Percentiles rank a stretch among this genome's conserved stretches.
Conservation (phyloP, 1,284 basidiomycete genomes). For the Ganoderma resinaceum region DNA sequence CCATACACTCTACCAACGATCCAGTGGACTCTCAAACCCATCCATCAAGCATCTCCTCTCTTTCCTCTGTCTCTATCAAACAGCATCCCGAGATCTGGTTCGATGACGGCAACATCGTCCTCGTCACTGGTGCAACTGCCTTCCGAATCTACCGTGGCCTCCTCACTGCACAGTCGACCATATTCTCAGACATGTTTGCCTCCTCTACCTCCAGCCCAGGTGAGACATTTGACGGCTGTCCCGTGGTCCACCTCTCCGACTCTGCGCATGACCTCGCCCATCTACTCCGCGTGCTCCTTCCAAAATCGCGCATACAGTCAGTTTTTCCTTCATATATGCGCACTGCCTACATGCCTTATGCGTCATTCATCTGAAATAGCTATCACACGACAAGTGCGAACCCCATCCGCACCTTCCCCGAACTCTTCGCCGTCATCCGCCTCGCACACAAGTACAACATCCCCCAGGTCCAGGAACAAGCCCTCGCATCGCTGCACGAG, state of each 20-base stretch:
- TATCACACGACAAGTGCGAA: background rate
- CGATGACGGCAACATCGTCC: slow-evolving; percentile 32
- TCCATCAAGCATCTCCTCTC: background rate
- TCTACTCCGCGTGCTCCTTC: slow-evolving; percentile 10
- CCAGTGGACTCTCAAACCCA: background rate
- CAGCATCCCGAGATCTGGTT: slow-evolving; percentile 17
- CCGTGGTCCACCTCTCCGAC: slow-evolving; percentile 27
- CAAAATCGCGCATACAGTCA: background rate
- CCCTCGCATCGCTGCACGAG: background rate
- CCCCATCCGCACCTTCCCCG: background rate
- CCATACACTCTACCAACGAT: background rate
- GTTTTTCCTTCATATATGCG: background rate
- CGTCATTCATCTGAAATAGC: background rate
- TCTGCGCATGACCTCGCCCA: slow-evolving; percentile 14
- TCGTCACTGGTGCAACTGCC: slow-evolving; percentile 19
- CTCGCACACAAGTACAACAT: background rate
- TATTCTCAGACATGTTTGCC: slow-evolving; percentile 30
- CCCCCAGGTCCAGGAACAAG: background rate
- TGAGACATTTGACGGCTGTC: slow-evolving; percentile 21
- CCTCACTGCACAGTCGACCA: slow-evolving; percentile 26
- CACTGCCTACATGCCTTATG: background rate
- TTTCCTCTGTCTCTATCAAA: background rate
- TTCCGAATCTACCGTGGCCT: slow-evolving; percentile 30
- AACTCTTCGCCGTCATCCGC: background rate
- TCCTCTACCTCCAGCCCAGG: slow-evolving; percentile 23